phyloP scores from a whole-genome alignment of 73 alveolate genomes.

The Blepharisma japonicum region DNA sequence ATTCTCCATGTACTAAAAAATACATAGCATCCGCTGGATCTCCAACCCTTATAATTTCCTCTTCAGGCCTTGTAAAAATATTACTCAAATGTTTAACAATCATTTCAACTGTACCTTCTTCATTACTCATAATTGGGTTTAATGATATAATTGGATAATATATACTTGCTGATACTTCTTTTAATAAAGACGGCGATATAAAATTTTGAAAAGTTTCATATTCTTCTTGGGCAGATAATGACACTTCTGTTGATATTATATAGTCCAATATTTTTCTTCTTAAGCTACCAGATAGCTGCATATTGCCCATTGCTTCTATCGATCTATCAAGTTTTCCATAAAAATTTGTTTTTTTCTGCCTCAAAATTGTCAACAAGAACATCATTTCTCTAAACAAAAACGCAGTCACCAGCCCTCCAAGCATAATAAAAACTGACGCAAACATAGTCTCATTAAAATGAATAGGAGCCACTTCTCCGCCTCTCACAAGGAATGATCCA shows the following conservation, averaged over 20 bases:
- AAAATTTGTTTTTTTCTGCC: neutral
- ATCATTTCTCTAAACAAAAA: slow-evolving; percentile 41
- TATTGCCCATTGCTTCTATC: slow-evolving; percentile 32
- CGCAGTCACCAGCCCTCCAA: slow-evolving; percentile 63
- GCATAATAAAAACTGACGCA: slow-evolving; percentile 30
- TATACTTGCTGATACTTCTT: slow-evolving; percentile 16
- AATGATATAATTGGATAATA: slow-evolving; percentile 30
- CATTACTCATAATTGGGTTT: slow-evolving; percentile 26
- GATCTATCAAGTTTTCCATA: slow-evolving; percentile 42
- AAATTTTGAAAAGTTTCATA: slow-evolving; percentile 25
- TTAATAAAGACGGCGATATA: slow-evolving; percentile 35
- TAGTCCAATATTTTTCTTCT: neutral
- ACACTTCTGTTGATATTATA: slow-evolving; percentile 22
- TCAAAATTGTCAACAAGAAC: slow-evolving; percentile 29
- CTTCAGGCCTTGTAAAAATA: slow-evolving; percentile 40
- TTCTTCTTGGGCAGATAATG: slow-evolving; percentile 33
- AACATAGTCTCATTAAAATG: slow-evolving; percentile 36
- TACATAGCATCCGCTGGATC: slow-evolving; percentile 22
- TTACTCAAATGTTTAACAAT: slow-evolving; percentile 36
- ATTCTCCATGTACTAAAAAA: slow-evolving; percentile 38
- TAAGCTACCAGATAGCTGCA: slow-evolving; percentile 17
- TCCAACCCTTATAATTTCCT: slow-evolving; percentile 47
- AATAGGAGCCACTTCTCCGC: slow-evolving; percentile 58
- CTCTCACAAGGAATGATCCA: slow-evolving; percentile 52
- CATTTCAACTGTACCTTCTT: slow-evolving; percentile 5